Conservation (phyloP, 2,329 filamentous ascomycete genomes). For the Apiospora arundinis region DNA sequence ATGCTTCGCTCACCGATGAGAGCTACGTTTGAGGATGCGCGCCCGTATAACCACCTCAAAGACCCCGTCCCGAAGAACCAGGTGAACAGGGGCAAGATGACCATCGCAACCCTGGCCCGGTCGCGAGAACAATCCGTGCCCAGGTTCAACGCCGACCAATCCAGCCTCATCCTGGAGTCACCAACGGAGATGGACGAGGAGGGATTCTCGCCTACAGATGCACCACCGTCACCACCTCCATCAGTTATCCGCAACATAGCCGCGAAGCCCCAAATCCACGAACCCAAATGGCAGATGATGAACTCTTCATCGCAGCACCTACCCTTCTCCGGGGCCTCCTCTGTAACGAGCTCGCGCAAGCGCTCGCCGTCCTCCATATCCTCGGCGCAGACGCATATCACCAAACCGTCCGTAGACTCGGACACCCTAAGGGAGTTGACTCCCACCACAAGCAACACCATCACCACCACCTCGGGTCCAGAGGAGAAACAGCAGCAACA, state of each 20-base stretch:
- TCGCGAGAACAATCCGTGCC: conserved; percentile 29
- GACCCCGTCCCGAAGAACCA: conserved; percentile 29
- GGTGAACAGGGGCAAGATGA: conserved; percentile 32
- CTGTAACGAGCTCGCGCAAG: conserved; percentile 38
- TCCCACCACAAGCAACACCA: conserved; percentile 35
- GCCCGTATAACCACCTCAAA: conserved; percentile 30
- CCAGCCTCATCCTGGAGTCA: conserved; percentile 49
- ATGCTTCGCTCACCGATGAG: conserved; percentile 51
- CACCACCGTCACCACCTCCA: not conserved
- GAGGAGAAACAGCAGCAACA: not conserved
- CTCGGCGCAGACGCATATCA: conserved; percentile 42
- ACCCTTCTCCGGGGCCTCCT: conserved; percentile 37
- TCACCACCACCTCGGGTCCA: not conserved
- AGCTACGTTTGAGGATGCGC: conserved; percentile 40
- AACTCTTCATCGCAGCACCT: conserved; percentile 46
- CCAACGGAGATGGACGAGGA: conserved; percentile 40
- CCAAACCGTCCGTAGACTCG: conserved; percentile 41
- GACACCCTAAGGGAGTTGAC: conserved; percentile 40
- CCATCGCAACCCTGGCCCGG: conserved; percentile 33
- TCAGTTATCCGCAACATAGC: conserved; percentile 34
- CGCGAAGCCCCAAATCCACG: conserved; percentile 45
- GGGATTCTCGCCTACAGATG: not conserved
- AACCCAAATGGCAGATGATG: conserved; percentile 57
- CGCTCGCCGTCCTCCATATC: conserved; percentile 41
- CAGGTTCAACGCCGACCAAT: conserved; percentile 43